A percentile compares a stretch with the other conserved stretches of the same genome.
Conservation (phyloP, 208 protist species). For the Ichthyophonus hoferi region DNA sequence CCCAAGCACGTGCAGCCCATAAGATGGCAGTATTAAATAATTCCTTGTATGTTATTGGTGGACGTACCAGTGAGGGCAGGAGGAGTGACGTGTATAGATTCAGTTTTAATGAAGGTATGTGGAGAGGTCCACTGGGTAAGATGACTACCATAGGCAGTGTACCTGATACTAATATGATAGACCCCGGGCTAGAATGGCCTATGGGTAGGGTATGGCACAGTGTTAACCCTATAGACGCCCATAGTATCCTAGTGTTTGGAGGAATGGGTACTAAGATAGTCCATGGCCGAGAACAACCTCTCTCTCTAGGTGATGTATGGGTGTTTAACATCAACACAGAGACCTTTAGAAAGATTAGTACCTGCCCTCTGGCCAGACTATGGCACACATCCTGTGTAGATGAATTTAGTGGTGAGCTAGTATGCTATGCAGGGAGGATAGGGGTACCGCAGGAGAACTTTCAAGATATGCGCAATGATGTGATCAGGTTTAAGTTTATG, state of each 20-base stretch:
- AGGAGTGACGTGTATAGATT: not conserved
- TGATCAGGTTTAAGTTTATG: not conserved
- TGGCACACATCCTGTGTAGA: not conserved
- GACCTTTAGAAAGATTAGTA: not conserved
- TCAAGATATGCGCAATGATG: not conserved
- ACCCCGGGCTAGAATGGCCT: not conserved
- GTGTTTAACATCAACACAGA: not conserved
- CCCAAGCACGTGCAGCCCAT: not conserved
- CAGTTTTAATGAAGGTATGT: not conserved
- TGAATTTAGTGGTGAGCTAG: not conserved
- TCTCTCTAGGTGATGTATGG: not conserved
- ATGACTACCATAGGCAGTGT: not conserved
- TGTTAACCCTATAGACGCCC: not conserved
- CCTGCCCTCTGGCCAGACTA: not conserved
- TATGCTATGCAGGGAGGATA: not conserved
- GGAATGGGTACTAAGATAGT: not conserved
- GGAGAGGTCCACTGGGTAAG: not conserved
- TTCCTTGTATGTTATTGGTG: not conserved
- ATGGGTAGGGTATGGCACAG: not conserved
- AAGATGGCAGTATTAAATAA: not conserved
- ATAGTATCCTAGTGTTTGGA: not conserved
- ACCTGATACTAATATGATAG: not conserved
- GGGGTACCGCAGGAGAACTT: not conserved
- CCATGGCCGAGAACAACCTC: not conserved
- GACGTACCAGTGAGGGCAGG: not conserved